Base-by-base conservation (phyloP, 257 asterid genomes). In the Fraxinus americana region DNA sequence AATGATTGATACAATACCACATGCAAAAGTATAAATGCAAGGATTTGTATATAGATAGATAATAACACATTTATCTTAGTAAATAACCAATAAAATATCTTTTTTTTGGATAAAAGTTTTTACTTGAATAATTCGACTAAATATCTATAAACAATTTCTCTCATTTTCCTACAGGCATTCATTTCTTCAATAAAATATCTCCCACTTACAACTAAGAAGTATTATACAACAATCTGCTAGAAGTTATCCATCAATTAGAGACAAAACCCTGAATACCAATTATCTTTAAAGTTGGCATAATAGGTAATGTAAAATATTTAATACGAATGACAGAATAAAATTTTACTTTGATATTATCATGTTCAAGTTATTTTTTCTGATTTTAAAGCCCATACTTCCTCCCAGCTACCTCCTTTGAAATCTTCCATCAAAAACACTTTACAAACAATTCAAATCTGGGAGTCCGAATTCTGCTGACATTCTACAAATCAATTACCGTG, bases 401-500 rank as follows among this genome's bases (percentile, higher is more conserved):
- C 61, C 79, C 57, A 27, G 43, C 57, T 27, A 5, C 5, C 36
- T 36, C 66, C 66, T 78, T 48, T 48, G 67, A 38, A 25, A 66
- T 12, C 13, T 59, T 11, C 19, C 70, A 25, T 35, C 43, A 35
- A 72, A 68, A 76, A 38, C 16, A 74, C 39, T 36, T 45, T 65
- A 32, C 52, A 30, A 41, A 61, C 16, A 45, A 80, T 32, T 16
- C 50, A 77, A 23, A 39, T 5, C 36, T 23, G 54, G 63, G 52
- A 71, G 70, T 11, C 63, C 1, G 21, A 23, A 34, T 16, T 50
- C 72, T 34, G 29, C 36, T 67, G 17, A 25, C 17, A 81, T 38
- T 43, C 30, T 21, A 76, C 57, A 36, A 79, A 59, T 52, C 73
- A 75, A 70, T 77, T 88, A 96, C 99, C 99, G 87, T 61, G 99